Conservation (phyloP, 257 asterid genomes). For the Penstemon davidsonii region DNA sequence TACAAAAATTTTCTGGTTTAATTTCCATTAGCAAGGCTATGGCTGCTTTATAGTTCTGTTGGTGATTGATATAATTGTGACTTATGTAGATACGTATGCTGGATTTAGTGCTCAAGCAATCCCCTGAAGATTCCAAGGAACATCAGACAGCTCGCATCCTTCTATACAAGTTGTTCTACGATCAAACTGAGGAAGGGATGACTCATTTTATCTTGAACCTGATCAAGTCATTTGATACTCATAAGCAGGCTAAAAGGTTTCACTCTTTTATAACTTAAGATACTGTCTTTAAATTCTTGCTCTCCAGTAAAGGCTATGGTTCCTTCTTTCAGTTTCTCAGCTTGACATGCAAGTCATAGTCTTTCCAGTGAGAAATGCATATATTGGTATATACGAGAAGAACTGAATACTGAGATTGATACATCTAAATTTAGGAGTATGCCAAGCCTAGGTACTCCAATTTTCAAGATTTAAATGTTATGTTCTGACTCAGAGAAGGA, state of each 20-base stretch:
- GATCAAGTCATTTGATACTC: conserved; percentile 82
- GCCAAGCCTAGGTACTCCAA: conserved; percentile 1
- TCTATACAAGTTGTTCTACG: conserved; percentile 94
- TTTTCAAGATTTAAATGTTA: background rate
- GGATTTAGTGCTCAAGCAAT: conserved; percentile 85
- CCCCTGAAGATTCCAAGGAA: conserved; percentile 81
- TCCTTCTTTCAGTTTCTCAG: conserved; percentile 9
- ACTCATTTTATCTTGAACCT: conserved; percentile 78
- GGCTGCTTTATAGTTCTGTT: conserved; percentile 24
- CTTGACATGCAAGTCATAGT: conserved; percentile 5
- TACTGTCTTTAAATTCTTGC: conserved; percentile 10
- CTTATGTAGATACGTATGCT: conserved; percentile 75
- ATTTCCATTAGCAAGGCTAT: conserved; percentile 16
- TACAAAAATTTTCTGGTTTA: background rate
- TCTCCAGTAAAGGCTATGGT: conserved; percentile 22
- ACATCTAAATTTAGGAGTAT: background rate
- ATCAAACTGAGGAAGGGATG: conserved; percentile 99
- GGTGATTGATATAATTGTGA: conserved; percentile 37
- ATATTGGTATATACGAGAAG: background rate
- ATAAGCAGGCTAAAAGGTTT: conserved; percentile 89
- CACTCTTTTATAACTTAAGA: conserved; percentile 18
- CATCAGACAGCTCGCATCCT: conserved; percentile 88
- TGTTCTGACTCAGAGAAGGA: conserved; percentile 7
- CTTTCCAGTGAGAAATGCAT: conserved; percentile 14
- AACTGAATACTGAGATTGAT: background rate